Evolutionary conservation across 75 land plant genomes (phyloP), one percentile per base, ranked within the genome.

Genomic region (Cryptomeria japonica): DNA sequence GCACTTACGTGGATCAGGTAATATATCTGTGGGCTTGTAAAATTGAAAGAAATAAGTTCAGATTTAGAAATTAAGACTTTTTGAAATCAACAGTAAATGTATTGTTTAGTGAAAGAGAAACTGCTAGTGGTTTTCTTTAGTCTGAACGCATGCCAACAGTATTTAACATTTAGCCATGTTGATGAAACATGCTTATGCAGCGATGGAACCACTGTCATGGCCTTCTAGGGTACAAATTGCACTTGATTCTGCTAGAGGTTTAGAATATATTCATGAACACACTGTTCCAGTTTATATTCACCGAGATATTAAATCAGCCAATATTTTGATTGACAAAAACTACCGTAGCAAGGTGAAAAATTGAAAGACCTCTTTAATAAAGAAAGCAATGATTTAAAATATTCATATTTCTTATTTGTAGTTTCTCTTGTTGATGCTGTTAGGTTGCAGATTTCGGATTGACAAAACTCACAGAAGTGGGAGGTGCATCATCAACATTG

Each of bases 241-340:
- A 39, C 90, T 97, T 68, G 99, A 97, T 90, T 90, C 96, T 86
- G 99, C 99, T 42, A 93, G 93, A 91, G 99, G 96, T 37, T 92
- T 97, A 1, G 99, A 97, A 85, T 97, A 97, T 88, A 94, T 97
- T 79, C 99, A 97, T 79, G 97, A 97, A 88, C 97, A 97, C 82
- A 95, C 97, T 11, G 93, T 91, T 51, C 72, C 94, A 85, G 93
- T 89, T 86, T 97, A 96, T 92, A 95, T 97, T 47, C 99, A 97
- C 87, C 90, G 97, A 73, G 99, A 97, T 89, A 94, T 97, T 79
- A 97, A 97, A 88, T 87, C 97, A 84, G 93, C 94, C 93, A 97
- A 97, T 86, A 95, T 97, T 82, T 90, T 97, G 85, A 94, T 97
- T 61, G 99, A 97, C 88, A 88, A 85, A 42, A 7, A 93, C 37